These are phyloP conservation scores for Chenopodium formosanum DNA, from an alignment of 148 eudicot genomes.

Conservation along the genomic window DNA sequence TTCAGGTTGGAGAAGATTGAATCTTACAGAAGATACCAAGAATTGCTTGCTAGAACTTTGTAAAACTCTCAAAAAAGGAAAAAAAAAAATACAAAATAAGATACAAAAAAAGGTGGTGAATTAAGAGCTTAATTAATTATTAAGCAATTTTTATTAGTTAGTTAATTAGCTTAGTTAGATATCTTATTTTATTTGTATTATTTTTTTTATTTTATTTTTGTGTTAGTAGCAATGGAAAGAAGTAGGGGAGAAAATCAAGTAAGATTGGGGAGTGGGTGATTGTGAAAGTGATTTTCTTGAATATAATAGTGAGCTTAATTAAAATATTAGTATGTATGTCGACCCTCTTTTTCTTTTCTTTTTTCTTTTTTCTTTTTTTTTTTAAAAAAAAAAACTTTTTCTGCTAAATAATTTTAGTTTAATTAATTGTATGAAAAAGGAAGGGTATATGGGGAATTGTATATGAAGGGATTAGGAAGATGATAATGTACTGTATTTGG, in stretches of 20 bases:
- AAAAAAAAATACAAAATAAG: not conserved
- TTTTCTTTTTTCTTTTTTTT: too few relatives aligned
- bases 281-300: not conserved
- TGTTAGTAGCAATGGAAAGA: not conserved
- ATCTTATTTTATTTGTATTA: not conserved
- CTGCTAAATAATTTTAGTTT: not conserved
- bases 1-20: slow-evolving; percentile 91
- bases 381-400: too few relatives aligned
- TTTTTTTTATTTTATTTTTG: not conserved
- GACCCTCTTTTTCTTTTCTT: not conserved
- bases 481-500: too few relatives aligned
- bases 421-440: not conserved
- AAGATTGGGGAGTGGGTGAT: not conserved
- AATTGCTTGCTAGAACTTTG: slow-evolving; percentile 90
- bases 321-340: not conserved
- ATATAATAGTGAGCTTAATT: not conserved
- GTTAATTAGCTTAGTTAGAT: slow-evolving; percentile 12
- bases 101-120: too few relatives aligned
- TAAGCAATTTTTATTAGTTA: not conserved
- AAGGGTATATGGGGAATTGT: slow-evolving; percentile 39
- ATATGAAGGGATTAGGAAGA: slow-evolving; percentile 26
- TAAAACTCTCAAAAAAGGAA: not conserved
- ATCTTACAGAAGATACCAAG: slow-evolving; percentile 88
- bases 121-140: not conserved
- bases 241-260: not conserved